A percentile compares a stretch with the other conserved stretches of the same genome.
Evolutionary conservation across 305 asterid species (phyloP).

Genomic region (Fraxinus xanthoxyloides): DNA sequence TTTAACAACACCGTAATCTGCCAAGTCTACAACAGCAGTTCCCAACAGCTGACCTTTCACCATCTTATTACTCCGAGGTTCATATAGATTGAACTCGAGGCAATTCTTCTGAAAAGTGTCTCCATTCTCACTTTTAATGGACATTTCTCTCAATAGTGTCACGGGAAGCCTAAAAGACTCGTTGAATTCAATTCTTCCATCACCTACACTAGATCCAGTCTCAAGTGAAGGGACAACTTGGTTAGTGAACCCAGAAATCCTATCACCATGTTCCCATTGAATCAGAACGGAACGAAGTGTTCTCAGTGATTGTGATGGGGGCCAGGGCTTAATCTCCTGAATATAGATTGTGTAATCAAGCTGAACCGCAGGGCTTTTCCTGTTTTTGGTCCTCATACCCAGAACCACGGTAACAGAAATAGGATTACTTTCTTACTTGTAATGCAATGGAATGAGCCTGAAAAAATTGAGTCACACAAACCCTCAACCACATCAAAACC

Average conservation of each 20-base stretch:
- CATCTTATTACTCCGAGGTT: slow-evolving; percentile 65
- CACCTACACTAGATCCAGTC: slow-evolving; percentile 46
- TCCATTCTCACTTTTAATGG: slow-evolving; percentile 43
- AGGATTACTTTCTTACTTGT: slow-evolving; percentile 7
- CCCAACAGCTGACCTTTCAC: slow-evolving; percentile 75
- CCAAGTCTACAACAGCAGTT: slow-evolving; percentile 67
- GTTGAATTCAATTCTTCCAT: slow-evolving; percentile 59
- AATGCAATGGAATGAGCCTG: slow-evolving; percentile 16
- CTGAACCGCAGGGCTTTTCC: slow-evolving; percentile 53
- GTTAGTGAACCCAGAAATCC: slow-evolving; percentile 57
- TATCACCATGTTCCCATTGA: slow-evolving; percentile 78
- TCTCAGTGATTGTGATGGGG: slow-evolving; percentile 71
- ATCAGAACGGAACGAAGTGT: slow-evolving; percentile 55
- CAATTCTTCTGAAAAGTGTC: slow-evolving; percentile 62
- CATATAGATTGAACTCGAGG: slow-evolving; percentile 71
- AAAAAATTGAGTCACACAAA: slow-evolving; percentile 17
- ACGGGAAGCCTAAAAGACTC: slow-evolving; percentile 59
- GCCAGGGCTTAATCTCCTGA: slow-evolving; percentile 86
- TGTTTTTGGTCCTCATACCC: slow-evolving; percentile 53
- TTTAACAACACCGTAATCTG: slow-evolving; percentile 55
- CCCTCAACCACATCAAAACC: slow-evolving; percentile 18
- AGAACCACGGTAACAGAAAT: slow-evolving; percentile 50
- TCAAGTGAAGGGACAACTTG: slow-evolving; percentile 66
- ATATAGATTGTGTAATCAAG: slow-evolving; percentile 58
- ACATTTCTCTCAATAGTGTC: slow-evolving; percentile 46